These are phyloP conservation scores for Phoenix dactylifera DNA, from an alignment of 176 grass and related monocot genomes.

Conservation along the genomic window DNA sequence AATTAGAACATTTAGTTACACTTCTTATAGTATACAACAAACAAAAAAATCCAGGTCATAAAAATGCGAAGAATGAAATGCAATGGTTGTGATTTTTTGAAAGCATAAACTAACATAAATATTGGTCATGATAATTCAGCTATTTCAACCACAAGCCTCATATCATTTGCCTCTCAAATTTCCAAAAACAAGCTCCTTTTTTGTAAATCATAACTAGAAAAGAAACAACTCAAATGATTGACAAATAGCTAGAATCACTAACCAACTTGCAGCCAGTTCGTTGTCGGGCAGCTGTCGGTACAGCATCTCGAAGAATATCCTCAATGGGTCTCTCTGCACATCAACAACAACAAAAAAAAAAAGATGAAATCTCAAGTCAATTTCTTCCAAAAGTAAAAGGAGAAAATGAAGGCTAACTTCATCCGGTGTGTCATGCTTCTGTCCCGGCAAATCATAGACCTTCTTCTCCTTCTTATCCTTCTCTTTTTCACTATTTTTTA, in stretches of 20 bases:
- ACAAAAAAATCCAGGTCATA: too few species aligned
- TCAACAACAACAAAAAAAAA: background rate
- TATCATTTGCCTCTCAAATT: too few species aligned
- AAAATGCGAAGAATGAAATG: too few species aligned
- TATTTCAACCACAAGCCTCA: too few species aligned
- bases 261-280: slow-evolving; percentile 17
- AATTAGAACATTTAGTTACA: too few species aligned
- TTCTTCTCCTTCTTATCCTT: background rate
- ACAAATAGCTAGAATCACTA: background rate
- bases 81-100: too few species aligned
- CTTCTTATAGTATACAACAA: too few species aligned
- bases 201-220: too few species aligned
- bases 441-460: slow-evolving; percentile 5
- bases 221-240: too few species aligned
- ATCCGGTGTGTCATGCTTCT: slow-evolving; percentile 14
- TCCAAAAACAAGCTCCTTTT: too few species aligned
- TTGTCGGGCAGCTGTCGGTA: slow-evolving; percentile 13
- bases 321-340: slow-evolving; percentile 23
- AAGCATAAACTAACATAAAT: too few species aligned
- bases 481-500: background rate
- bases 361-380: background rate
- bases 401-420: slow-evolving; percentile 7
- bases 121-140: too few species aligned
- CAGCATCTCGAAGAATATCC: slow-evolving; percentile 21
- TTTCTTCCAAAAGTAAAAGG: background rate